Conservation (phyloP, 1,139 yeast species). For the Suhomyces coccinellae region DNA sequence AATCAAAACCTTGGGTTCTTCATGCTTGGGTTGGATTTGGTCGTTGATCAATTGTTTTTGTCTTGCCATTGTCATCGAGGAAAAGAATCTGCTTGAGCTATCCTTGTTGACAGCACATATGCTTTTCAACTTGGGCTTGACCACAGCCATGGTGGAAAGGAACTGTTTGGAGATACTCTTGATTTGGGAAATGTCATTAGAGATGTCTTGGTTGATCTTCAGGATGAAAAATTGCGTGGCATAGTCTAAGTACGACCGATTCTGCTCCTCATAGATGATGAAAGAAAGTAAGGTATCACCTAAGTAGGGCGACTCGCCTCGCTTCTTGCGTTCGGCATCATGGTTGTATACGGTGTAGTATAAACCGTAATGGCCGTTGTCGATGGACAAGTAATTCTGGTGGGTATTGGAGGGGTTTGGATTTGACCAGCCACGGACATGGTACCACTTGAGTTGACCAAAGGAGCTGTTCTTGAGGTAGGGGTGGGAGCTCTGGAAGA, state of each 20-base stretch:
- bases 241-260: conserved; percentile 12
- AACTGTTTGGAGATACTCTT: conserved; percentile 22
- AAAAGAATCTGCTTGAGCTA: conserved; percentile 4
- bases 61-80: conserved; percentile 4
- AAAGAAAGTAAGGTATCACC: conserved; percentile 16
- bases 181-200: conserved; percentile 25
- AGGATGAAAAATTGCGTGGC: conserved; percentile 30
- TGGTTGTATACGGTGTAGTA: conserved; percentile 45
- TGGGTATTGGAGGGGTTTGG: conserved; percentile 32
- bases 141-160: conserved; percentile 20
- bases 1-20: conserved; percentile 1
- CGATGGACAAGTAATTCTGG: conserved; percentile 32
- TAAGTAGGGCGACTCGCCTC: conserved; percentile 8
- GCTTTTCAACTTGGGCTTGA: conserved; percentile 2
- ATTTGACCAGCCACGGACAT: conserved; percentile 26
- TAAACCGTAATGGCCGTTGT: conserved; percentile 47
- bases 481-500: conserved; percentile 44
- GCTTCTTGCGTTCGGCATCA: conserved; percentile 31
- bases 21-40: conserved; percentile 1
- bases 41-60: conserved; percentile 3
- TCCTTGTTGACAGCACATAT: background rate
- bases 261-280: conserved; percentile 8
- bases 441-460: conserved; percentile 23
- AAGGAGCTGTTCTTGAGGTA: conserved; percentile 30
- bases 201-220: conserved; percentile 32